Evolutionary conservation across 2,329 filamentous ascomycete genomes (phyloP).

Genomic region (Trichoderma koningiopsis): DNA sequence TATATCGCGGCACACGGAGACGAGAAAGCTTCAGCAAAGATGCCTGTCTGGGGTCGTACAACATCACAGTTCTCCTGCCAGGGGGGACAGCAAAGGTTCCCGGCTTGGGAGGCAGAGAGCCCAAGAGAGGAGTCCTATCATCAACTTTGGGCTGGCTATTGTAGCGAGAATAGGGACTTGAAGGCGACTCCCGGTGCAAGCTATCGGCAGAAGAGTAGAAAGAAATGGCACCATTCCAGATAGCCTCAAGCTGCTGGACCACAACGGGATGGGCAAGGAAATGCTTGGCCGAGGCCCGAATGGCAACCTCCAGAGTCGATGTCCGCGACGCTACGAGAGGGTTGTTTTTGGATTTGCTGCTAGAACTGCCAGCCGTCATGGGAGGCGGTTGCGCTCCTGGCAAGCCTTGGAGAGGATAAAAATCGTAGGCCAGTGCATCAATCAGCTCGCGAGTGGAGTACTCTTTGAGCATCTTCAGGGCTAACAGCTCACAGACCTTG

Average conservation of each 20-base stretch:
- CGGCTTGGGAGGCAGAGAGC: conserved; percentile 39
- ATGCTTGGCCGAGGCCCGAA: conserved; percentile 87
- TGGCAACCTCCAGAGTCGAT: conserved; percentile 89
- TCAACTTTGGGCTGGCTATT: conserved; percentile 43
- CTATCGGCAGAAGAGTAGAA: conserved; percentile 89
- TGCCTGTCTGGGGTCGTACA: conserved; percentile 89
- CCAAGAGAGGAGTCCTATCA: conserved; percentile 55
- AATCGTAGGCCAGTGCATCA: conserved; percentile 92
- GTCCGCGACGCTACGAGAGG: conserved; percentile 69
- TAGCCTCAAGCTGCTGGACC: conserved; percentile 92
- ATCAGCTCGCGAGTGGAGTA: conserved; percentile 88
- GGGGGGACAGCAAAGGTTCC: conserved; percentile 42
- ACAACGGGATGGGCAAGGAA: conserved; percentile 91
- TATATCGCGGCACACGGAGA: conserved; percentile 86
- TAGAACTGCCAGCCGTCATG: conserved; percentile 37
- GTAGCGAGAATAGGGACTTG: conserved; percentile 30
- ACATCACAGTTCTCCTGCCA: conserved; percentile 72
- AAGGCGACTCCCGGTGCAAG: conserved; percentile 64
- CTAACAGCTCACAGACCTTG: conserved; percentile 85
- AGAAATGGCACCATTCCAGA: conserved; percentile 94
- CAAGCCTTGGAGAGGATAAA: conserved; percentile 86
- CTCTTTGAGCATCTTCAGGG: conserved; percentile 86
- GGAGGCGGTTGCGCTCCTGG: conserved; percentile 49
- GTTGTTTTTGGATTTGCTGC: conserved; percentile 48
- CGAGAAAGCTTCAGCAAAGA: conserved; percentile 90